Base-by-base conservation (phyloP, 164 flowering plant genomes). In the Echeveria elegans region DNA sequence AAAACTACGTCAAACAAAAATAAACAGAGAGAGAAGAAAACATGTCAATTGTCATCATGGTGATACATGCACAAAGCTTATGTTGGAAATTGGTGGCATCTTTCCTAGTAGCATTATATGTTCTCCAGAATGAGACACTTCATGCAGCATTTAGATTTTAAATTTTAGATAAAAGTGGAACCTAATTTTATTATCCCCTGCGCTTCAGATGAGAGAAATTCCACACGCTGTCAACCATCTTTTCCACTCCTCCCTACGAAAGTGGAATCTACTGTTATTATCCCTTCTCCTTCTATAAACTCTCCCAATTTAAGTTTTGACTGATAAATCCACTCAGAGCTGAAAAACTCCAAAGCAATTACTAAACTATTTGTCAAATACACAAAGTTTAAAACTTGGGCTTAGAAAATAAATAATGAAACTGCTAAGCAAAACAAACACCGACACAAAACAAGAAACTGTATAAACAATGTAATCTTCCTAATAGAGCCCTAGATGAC, bases 191-290 rank as follows among this genome's bases (percentile, higher is more conserved):
- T 63, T 64, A 63, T 63, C 56, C 75, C 69, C 72, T 66, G 2
- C 70, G 74, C 78, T 69, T 77, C 68, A 43, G 75, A 68, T 72
- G 74, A 77, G 73, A 65, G 77, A 40, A 47, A 45, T 53, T 56
- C 66, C 68, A 45, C 78, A 59, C 69, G 48, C 79, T 73, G 70
- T 80, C 82, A 85, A 79, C 83, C 81, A 76, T 56, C 61, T 56
- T 81, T 82, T 73, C 76, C 86, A 77, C 70, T 77, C 80, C 70
- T 69, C 72, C 85, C 86, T 81, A 80, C 76, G 68, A 82, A 83
- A 14, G 47, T 41, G 16, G 14, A 41, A 41, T 14, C 47, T 41
- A 43, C 47, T 16, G 47, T 43, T 43, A 15, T 43, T 1, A 43
- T 43, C n/a, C 47, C 18, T 18, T 43, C 47, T 18, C 47, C 19